Percentiles rank a stretch among this genome's conserved stretches.
Evolutionary conservation across 768 basidiomycete genomes (phyloP).

Genomic region (Pholiota microspora): DNA sequence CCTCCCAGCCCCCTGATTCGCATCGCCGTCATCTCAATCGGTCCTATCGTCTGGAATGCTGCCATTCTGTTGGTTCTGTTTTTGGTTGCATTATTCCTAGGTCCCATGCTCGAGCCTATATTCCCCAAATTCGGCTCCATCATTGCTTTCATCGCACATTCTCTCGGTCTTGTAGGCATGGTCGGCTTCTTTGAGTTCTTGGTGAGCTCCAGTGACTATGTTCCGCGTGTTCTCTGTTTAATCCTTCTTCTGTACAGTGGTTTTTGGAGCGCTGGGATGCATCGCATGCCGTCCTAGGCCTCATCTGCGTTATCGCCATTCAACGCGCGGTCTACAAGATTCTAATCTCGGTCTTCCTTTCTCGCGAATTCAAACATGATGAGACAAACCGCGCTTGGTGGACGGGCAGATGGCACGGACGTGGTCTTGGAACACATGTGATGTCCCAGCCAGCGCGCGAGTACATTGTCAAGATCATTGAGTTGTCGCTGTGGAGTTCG

Average conservation of each 20-base stretch:
- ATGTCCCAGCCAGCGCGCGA: slow-evolving; percentile 99
- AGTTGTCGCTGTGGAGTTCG: slow-evolving; percentile 92
- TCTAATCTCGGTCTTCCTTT: slow-evolving; percentile 89
- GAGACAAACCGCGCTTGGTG: slow-evolving; percentile 99
- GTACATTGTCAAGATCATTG: slow-evolving; percentile 97
- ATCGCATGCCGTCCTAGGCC: slow-evolving; percentile 89
- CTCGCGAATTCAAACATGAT: slow-evolving; percentile 99
- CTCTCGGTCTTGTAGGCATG: slow-evolving; percentile 80
- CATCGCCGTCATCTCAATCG: slow-evolving; percentile 89
- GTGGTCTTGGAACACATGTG: slow-evolving; percentile 84
- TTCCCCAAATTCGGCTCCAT: slow-evolving; percentile 90
- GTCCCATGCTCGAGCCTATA: slow-evolving; percentile 81
- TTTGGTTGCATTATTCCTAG: slow-evolving; percentile 87
- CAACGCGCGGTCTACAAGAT: slow-evolving; percentile 94
- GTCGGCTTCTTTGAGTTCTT: slow-evolving; percentile 96
- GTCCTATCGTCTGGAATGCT: slow-evolving; percentile 95
- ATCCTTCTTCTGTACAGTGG: slow-evolving; percentile 56
- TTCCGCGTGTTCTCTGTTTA: slow-evolving; percentile 5
- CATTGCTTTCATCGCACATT: slow-evolving; percentile 89
- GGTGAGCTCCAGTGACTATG: slow-evolving; percentile 44
- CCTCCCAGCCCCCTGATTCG: slow-evolving; percentile 87
- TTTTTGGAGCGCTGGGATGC: slow-evolving; percentile 91
- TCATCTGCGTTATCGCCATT: slow-evolving; percentile 88
- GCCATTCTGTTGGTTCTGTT: slow-evolving; percentile 85
- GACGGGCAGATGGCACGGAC: slow-evolving; percentile 97